Percentiles rank a stretch among this genome's conserved stretches.
These are phyloP conservation scores for Kwoniella shivajii DNA, from an alignment of 1,284 basidiomycete genomes.

Conservation along the genomic window DNA sequence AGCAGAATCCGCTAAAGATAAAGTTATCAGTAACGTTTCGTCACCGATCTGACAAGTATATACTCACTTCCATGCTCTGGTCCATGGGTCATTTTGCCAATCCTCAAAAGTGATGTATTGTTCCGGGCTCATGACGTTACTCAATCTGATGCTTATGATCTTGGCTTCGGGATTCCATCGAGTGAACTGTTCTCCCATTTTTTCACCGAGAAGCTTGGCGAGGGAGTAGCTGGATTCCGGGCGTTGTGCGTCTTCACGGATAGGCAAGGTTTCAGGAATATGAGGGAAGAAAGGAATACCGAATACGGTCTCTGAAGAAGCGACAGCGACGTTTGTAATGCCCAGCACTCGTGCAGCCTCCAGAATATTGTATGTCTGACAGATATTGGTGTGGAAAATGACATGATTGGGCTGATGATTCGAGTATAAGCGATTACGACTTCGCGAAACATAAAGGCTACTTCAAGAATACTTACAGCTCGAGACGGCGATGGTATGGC, in stretches of 20 bases:
- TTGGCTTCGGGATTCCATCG: conserved; percentile 52
- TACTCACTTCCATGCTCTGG: conserved; percentile 47
- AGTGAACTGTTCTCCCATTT: conserved; percentile 50
- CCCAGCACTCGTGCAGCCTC: conserved; percentile 50
- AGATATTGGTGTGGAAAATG: conserved; percentile 51
- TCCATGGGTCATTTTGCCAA: conserved; percentile 52
- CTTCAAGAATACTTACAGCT: conserved; percentile 25
- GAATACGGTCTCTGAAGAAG: conserved; percentile 52
- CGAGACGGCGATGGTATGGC: conserved; percentile 52
- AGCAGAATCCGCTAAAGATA: conserved; percentile 36
- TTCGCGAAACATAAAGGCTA: not conserved
- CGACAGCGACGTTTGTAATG: conserved; percentile 49
- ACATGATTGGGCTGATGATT: conserved; percentile 37
- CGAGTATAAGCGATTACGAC: not conserved
- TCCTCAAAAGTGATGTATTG: conserved; percentile 50
- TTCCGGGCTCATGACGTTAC: conserved; percentile 52
- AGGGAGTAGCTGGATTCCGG: conserved; percentile 53
- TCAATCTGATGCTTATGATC: conserved; percentile 51
- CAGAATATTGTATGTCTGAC: conserved; percentile 52
- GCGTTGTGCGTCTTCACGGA: conserved; percentile 47
- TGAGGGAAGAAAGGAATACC: conserved; percentile 52
- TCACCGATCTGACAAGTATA: not conserved
- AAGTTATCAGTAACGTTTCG: not conserved
- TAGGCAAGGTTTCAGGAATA: conserved; percentile 41
- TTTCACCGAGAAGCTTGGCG: conserved; percentile 53